Evolutionary conservation across 768 basidiomycete species (phyloP).

Genomic region (Phallus indusiatus): DNA sequence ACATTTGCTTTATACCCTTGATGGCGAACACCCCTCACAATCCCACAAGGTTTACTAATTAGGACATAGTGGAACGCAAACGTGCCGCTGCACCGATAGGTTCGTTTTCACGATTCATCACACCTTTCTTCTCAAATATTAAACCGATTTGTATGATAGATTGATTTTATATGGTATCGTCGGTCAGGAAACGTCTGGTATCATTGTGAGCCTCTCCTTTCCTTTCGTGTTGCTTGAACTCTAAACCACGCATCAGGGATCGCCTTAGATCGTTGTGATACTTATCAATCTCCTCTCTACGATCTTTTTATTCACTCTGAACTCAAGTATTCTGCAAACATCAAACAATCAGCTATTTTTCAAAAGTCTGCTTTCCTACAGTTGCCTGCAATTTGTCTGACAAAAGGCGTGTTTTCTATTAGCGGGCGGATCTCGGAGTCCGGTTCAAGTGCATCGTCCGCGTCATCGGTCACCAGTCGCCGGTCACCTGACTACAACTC

Average conservation of each 20-base stretch:
- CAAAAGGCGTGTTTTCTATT: too few species aligned
- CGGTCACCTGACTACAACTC: too few species aligned
- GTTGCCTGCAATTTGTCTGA: too few species aligned
- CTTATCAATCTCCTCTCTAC: too few species aligned
- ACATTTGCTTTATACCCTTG: background rate
- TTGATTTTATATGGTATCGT: slow-evolving; percentile 90
- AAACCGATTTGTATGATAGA: slow-evolving; percentile 37
- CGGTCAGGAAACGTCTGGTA: slow-evolving; percentile 34
- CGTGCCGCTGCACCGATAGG: slow-evolving; percentile 70
- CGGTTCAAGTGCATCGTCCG: too few species aligned
- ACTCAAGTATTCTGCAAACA: too few species aligned
- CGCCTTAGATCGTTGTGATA: too few species aligned
- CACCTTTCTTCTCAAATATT: slow-evolving; percentile 1
- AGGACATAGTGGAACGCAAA: slow-evolving; percentile 87
- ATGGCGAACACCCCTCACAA: slow-evolving; percentile 94
- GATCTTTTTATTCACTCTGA: too few species aligned
- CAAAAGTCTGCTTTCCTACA: too few species aligned
- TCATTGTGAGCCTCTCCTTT: background rate
- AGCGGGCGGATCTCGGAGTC: too few species aligned
- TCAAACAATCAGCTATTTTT: too few species aligned
- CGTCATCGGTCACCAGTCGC: too few species aligned
- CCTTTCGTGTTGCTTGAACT: background rate
- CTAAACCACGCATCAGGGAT: background rate
- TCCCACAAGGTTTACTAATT: slow-evolving; percentile 79
- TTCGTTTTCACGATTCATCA: slow-evolving; percentile 23